A percentile compares a stretch with the other conserved stretches of the same genome.
These are phyloP conservation scores for Aspergillus cejpii DNA, from an alignment of 2,329 filamentous ascomycete species.

Conservation along the genomic window DNA sequence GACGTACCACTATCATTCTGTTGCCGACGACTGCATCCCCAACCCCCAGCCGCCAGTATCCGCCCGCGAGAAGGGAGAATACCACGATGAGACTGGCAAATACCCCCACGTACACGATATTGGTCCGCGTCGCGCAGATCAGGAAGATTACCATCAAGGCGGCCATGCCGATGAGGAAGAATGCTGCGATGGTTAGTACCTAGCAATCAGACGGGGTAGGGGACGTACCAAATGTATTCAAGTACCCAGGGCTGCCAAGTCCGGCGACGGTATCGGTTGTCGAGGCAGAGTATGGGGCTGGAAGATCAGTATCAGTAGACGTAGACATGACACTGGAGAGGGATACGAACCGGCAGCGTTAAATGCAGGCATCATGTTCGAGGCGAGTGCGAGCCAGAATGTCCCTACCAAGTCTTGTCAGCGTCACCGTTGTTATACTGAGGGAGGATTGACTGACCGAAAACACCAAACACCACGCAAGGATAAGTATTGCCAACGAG, in stretches of 20 bases:
- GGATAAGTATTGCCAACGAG: constrained; percentile 55
- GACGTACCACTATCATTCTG: constrained; percentile 25
- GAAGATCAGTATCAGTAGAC: neutral
- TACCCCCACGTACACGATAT: constrained; percentile 63
- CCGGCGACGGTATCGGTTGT: constrained; percentile 21
- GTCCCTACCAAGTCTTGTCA: constrained; percentile 23
- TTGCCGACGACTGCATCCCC: constrained; percentile 27
- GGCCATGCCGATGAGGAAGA: constrained; percentile 61
- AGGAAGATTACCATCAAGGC: constrained; percentile 62
- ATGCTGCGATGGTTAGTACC: constrained; percentile 28
- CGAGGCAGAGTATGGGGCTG: constrained; percentile 24
- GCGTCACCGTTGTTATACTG: neutral
- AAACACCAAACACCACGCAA: constrained; percentile 51
- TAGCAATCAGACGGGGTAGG: neutral
- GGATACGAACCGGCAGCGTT: constrained; percentile 45
- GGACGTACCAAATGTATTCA: constrained; percentile 22
- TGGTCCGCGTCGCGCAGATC: constrained; percentile 64
- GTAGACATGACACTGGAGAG: neutral
- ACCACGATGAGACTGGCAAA: constrained; percentile 57
- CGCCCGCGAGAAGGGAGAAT: constrained; percentile 55
- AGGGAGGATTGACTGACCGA: constrained; percentile 31
- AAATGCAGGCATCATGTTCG: constrained; percentile 50
- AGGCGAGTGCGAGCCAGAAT: constrained; percentile 54
- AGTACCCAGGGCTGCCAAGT: constrained; percentile 17
- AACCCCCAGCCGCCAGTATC: constrained; percentile 53